Evolutionary conservation across 225 moss, liverwort and hornwort species (phyloP), one percentile per base, ranked within the genome.

Genomic region (Thuidium tamariscinum): DNA sequence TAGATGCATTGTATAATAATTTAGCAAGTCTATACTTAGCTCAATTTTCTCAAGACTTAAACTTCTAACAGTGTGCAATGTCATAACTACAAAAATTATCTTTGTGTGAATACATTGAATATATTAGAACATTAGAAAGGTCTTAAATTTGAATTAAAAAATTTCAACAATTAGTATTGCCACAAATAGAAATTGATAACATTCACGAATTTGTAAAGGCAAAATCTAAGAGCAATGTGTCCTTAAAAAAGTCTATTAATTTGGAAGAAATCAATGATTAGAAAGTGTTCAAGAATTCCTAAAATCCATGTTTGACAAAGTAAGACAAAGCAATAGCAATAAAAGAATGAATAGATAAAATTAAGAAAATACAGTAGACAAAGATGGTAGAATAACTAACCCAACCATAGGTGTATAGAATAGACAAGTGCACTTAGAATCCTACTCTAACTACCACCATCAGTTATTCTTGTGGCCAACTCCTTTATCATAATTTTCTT

Each of bases 301-400:
- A n/a, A 46, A 29, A 68, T 73, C 3, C 25, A 81, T 83, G 7
- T 51, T 73, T 37, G 4, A 65, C 19, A 23, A 30, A 72, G 9
- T 41, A 59, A 44, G 60, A 77, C 15, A 30, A 68, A 64, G 9
- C 64, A 23, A 54, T 39, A 77, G 66, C 39, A 69, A 77, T 82
- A 75, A 56, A 55, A 1, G 59, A 75, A 26, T 59, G 21, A 78
- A 52, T 20, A 78, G 19, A 29, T 37, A 6, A 59, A 87, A 74
- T 39, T 39, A 77, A 80, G 29, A 83, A 27, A 85, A 87, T 57
- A 68, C 78, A 87, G 77, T 85, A 1, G 79, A n/a, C 55, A 79
- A 68, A 39, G 74, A 30, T 85, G 79, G 23, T 79, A 30, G 8
- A 66, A 89, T 91, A 91, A 91, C 89, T 87, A 89, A 89, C 74